These are phyloP conservation scores for Coniella lustricola DNA, from an alignment of 2,329 filamentous ascomycete genomes.

Conservation along the genomic window DNA sequence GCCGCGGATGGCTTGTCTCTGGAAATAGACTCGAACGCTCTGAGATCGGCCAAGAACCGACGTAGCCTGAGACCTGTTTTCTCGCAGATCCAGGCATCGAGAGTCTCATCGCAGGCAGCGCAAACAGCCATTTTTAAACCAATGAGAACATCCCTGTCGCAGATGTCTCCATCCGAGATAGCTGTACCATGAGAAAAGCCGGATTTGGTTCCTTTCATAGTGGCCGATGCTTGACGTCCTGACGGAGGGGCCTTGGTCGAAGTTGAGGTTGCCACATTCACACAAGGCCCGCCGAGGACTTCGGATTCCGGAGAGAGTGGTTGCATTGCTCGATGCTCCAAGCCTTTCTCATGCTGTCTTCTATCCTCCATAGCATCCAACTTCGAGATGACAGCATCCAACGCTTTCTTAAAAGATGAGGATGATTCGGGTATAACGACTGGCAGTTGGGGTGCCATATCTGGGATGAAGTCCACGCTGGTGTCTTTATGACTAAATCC, in stretches of 20 bases:
- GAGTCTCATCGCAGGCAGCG: conserved; percentile 47
- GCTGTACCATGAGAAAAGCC: neutral
- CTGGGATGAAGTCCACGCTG: neutral
- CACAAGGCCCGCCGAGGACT: neutral
- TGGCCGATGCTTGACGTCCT: neutral
- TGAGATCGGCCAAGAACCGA: conserved; percentile 48
- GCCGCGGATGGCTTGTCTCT: conserved; percentile 17
- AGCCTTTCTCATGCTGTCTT: conserved; percentile 4
- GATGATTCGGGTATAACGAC: conserved; percentile 21
- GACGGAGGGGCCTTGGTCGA: neutral
- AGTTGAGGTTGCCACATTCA: neutral
- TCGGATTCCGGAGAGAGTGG: neutral
- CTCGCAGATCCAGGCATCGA: conserved; percentile 44
- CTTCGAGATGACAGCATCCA: conserved; percentile 23
- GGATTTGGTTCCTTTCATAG: neutral
- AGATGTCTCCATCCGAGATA: conserved; percentile 33
- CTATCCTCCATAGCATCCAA: conserved; percentile 23
- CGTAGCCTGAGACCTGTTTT: conserved; percentile 47
- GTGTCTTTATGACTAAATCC: neutral
- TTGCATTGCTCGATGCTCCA: conserved; percentile 3
- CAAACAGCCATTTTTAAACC: conserved; percentile 49
- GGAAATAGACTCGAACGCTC: conserved; percentile 40
- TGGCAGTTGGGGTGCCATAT: conserved; percentile 16
- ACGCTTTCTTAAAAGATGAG: conserved; percentile 22
- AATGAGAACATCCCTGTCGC: conserved; percentile 45